Evolutionary conservation across 305 asterid genomes (phyloP).

Genomic region (Rubia balearica): DNA sequence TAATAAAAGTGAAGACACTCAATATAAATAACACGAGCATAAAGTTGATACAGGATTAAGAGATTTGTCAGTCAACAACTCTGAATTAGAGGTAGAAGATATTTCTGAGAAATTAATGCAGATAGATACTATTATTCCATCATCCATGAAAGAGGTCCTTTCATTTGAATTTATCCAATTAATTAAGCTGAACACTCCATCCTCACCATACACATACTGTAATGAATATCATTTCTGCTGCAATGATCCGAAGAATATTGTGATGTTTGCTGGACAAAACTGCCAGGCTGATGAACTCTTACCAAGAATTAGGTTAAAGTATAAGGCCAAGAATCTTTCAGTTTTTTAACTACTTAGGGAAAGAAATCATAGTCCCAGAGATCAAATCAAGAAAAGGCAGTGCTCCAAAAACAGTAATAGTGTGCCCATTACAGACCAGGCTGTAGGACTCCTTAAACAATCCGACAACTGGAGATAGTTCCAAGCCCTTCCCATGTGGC

Average conservation of each 20-base stretch:
- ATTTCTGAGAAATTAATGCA: not conserved
- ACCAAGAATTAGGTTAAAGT: not conserved
- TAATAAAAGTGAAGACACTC: no score
- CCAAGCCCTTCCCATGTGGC: slow-evolving; percentile 73
- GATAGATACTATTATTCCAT: not conserved
- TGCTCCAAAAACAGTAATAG: slow-evolving; percentile 35
- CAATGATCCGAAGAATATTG: slow-evolving; percentile 24
- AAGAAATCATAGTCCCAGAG: slow-evolving; percentile 14
- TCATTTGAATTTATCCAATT: not conserved
- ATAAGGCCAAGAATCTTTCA: slow-evolving; percentile 7
- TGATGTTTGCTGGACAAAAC: slow-evolving; percentile 11
- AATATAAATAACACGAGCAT: not conserved
- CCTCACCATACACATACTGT: slow-evolving; percentile 8
- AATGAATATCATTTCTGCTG: not conserved
- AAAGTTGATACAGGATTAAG: not conserved
- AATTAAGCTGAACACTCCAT: not conserved
- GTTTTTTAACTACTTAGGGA: not conserved
- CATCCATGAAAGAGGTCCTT: slow-evolving; percentile 11
- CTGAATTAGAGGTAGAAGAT: not conserved
- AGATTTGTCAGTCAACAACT: not conserved
- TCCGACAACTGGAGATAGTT: slow-evolving; percentile 52
- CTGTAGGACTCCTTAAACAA: slow-evolving; percentile 43
- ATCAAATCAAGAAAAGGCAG: slow-evolving; percentile 19
- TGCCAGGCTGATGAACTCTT: slow-evolving; percentile 2
- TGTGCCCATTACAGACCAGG: slow-evolving; percentile 72